Evolutionary conservation across 139 green algal species (phyloP), one percentile per base, ranked within the genome.

Genomic region (Protoeuglena noctilucae): DNA sequence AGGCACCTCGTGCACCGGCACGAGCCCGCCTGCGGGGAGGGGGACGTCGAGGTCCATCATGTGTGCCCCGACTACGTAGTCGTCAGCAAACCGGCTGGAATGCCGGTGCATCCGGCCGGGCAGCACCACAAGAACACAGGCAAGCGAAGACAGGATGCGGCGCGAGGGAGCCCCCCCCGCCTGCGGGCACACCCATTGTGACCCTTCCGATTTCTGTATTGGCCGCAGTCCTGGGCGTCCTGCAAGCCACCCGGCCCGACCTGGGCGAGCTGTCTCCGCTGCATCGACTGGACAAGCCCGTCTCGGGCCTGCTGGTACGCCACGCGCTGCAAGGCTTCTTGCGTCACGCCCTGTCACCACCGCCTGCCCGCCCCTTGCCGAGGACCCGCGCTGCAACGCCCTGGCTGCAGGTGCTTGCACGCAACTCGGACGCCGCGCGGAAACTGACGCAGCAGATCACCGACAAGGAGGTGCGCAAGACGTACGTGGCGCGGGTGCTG

Each of bases 101-200:
- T 88, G 67, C 87, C 87, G 3, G 87, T 95, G 55, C 87, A 95
- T 56, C 79, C 74, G 14, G 69, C 76, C 3, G 87, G 87, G 21
- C 86, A 94, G 73, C 93, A 94, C 67, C 69, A 86, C 39, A 94
- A 94, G 61, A 95, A 95, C 69, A 93, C 83, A 0, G n/a, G n/a
- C n/a, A n/a, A n/a, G n/a, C n/a, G n/a, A n/a, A n/a, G n/a, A n/a
- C n/a, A n/a, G n/a, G n/a, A n/a, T n/a, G n/a, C n/a, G n/a, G n/a
- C n/a, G n/a, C n/a, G n/a, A n/a, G n/a, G n/a, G n/a, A n/a, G n/a
- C n/a, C n/a, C n/a, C n/a, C n/a, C n/a, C n/a, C n/a, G n/a, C n/a
- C n/a, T n/a, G n/a, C n/a, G n/a, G n/a, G n/a, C n/a, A n/a, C n/a
- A n/a, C n/a, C n/a, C n/a, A n/a, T n/a, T n/a, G n/a, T n/a, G n/a